Evolutionary conservation across 2,329 filamentous ascomycete species (phyloP), one percentile per base, ranked within the genome.

Genomic region (Fusarium abutilonis): DNA sequence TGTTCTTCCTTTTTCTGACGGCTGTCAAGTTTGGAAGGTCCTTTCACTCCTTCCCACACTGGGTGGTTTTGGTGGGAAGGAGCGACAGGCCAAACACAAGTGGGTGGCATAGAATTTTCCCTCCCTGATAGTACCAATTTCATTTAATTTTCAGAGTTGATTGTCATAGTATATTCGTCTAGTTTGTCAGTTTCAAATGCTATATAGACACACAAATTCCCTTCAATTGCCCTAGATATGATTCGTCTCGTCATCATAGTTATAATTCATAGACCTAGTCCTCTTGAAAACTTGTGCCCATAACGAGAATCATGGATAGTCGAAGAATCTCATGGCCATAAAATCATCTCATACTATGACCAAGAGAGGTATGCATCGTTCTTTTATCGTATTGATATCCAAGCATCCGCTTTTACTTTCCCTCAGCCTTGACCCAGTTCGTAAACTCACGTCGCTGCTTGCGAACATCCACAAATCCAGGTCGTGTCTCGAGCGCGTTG

Each of bases 401-500:
- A 35, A 45, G 26, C 23, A 34, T 32, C 52, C 41, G 55, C 66
- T 71, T 42, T 71, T 67, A 41, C 61, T 70, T 31, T 63, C 53
- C 55, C 14, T 57, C 62, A 6, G 64, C 73, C 71, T 83, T 82
- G 31, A 87, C 84, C 92, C 91, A 96, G 61, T 88, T 83, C 14
- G 86, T 83, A 80, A 96, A 97, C 57, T 93, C 90, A 72, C 83
- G 87, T 72, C 90, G 85, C 78, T 93, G 83, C 74, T 87, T 90
- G 75, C 92, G 88, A 63, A 98, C 91, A 78, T 99, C 92, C 78
- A 92, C 84, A 71, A 98, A 99, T 2, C 92, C 89, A 42, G 88
- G 86, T 66, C 95, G 82, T 57, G 91, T 89, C 77, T 98, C 94
- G 58, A 97, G 76, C 41, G 86, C 82, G 45, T 80, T 82, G 75